Evolutionary conservation across 1,284 basidiomycete species (phyloP), one percentile per base, ranked within the genome.

Genomic region (Heliocybe sulcata): DNA sequence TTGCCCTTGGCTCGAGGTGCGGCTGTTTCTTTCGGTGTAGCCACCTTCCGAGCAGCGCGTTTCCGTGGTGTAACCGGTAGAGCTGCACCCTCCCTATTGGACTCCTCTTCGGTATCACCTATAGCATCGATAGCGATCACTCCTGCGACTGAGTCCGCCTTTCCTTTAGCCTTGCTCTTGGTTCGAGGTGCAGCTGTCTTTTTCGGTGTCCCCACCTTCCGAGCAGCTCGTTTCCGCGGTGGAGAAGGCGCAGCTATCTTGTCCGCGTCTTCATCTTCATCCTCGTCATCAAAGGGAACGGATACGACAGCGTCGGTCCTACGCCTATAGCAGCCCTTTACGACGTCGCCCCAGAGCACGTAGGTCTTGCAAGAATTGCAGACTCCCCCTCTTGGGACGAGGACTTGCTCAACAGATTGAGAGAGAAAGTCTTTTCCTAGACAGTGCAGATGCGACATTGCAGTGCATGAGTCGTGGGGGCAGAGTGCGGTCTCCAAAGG

Each of bases 291-390:
- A n/a, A 16, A 6, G 14, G 27, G 27, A 16, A 49, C 9, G 16
- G 47, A 26, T 22, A 8, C 9, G 14, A 29, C 47, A 26, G 9
- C 25, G 56, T 59, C 45, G 50, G 52, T 72, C 33, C 68, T 64
- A 4, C 89, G 76, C 2, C 85, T 76, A 64, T 85, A 90, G 58
- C 78, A 83, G 0, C 83, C 85, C 10, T 84, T 76, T 16, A 92
- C 72, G 29, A 92, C 65, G 59, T 90, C 83, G 9, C 87, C 87
- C 90, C 90, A 94, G 1, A 87, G 71, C 1, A 77, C 71, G 57
- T 81, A 80, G 0, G 67, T 64, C 0, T 64, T 55, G 61, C 90
- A 92, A 0, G 71, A 67, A 2, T 69, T 72, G 63, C 90, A 93
- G 1, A 64, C 56, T 1, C 88, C 89, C 1, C 77, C 77, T 33